Conservation (phyloP, 2,329 filamentous ascomycete species). For the Tolypocladium sp. region DNA sequence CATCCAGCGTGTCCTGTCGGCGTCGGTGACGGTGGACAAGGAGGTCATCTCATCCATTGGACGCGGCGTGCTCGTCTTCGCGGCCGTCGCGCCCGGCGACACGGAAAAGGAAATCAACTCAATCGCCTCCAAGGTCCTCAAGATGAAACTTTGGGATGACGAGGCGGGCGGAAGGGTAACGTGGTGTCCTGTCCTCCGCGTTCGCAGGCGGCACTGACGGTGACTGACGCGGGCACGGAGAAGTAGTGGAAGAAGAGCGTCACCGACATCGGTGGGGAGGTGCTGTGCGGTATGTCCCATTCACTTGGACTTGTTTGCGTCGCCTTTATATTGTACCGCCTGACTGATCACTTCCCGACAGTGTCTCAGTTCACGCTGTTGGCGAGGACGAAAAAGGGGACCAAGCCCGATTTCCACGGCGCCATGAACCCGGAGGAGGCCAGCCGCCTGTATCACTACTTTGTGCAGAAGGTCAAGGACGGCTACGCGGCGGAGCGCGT, state of each 20-base stretch:
- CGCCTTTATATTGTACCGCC: not conserved
- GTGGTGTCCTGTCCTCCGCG: not conserved
- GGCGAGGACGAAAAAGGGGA: slow-evolving; percentile 89
- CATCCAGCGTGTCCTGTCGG: slow-evolving; percentile 86
- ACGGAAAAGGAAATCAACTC: slow-evolving; percentile 80
- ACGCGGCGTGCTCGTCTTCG: slow-evolving; percentile 82
- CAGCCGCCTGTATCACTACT: slow-evolving; percentile 72
- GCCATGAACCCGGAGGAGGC: slow-evolving; percentile 74
- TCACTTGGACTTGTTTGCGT: not conserved
- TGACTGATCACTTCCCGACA: slow-evolving; percentile 23
- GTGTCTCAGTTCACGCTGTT: slow-evolving; percentile 96
- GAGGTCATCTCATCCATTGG: slow-evolving; percentile 85
- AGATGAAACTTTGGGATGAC: slow-evolving; percentile 87
- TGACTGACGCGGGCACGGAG: slow-evolving; percentile 2
- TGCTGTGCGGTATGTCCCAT: slow-evolving; percentile 71
- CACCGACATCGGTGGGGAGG: slow-evolving; percentile 78
- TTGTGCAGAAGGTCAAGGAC: slow-evolving; percentile 66
- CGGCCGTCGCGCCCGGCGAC: slow-evolving; percentile 83
- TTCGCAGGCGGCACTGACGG: not conserved
- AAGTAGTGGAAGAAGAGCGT: slow-evolving; percentile 83
- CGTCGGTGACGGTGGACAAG: slow-evolving; percentile 90
- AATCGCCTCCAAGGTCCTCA: slow-evolving; percentile 77
- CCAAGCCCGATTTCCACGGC: slow-evolving; percentile 89
- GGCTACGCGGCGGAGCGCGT: slow-evolving; percentile 67
- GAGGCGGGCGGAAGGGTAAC: slow-evolving; percentile 59